Conservation (phyloP, 805 yeast genomes). For the Yarrowia sp. region DNA sequence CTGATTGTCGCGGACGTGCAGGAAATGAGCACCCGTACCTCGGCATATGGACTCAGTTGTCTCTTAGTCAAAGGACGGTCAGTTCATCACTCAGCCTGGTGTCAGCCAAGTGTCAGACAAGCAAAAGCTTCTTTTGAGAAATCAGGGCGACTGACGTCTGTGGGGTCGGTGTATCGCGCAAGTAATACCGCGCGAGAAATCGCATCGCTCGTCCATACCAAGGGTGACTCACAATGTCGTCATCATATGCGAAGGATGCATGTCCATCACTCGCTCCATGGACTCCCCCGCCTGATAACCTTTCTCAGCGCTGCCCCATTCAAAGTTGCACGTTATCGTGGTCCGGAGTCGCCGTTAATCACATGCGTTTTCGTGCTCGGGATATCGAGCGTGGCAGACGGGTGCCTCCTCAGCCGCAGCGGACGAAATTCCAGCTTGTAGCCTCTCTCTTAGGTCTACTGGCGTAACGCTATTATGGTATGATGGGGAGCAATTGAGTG, state of each 20-base stretch:
- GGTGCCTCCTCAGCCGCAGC: too few relatives aligned
- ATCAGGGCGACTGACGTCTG: not conserved
- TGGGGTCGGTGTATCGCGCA: not conserved
- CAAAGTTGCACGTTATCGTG: constrained; percentile 23
- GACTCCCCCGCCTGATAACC: constrained; percentile 14
- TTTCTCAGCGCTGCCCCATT: constrained; percentile 14
- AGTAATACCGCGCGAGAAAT: too few relatives aligned
- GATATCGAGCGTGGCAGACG: too few relatives aligned
- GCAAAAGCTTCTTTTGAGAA: not conserved
- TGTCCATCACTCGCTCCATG: constrained; percentile 6
- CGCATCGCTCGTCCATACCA: not conserved
- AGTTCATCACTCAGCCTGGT: not conserved
- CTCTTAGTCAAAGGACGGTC: not conserved
- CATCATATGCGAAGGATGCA: constrained; percentile 2
- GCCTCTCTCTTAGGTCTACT: not conserved
- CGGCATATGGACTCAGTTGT: not conserved
- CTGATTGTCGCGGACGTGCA: not conserved
- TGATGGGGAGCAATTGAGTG: not conserved
- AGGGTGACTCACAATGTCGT: constrained; percentile 20
- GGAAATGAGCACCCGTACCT: not conserved
- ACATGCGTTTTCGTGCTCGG: constrained; percentile 14
- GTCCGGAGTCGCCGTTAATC: constrained; percentile 5
- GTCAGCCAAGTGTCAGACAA: not conserved
- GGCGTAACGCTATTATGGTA: constrained; percentile 15
- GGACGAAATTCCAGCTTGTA: not conserved